Base-by-base conservation (phyloP, 2,329 filamentous ascomycete species). In the Neonectria sp. region DNA sequence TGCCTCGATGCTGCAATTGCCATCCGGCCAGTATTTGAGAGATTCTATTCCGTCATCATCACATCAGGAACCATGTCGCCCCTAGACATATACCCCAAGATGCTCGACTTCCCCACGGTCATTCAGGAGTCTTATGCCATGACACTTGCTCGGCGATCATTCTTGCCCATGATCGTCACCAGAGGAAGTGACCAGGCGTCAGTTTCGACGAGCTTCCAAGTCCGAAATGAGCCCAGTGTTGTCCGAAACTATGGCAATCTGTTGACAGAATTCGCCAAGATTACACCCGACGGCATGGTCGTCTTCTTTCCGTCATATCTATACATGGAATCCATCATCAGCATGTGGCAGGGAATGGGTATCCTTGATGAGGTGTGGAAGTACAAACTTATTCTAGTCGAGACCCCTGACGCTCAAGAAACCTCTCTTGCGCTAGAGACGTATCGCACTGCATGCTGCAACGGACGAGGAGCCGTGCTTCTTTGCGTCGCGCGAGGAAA, bases 261-360 rank as follows among this genome's bases (percentile, higher is more conserved):
- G 2, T 85, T 99, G 35, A 96, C 95, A 8, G 96, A 99, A 79
- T 98, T 99, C 79, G 93, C 95, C 60, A 97, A 95, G 80, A 91
- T 98, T 71, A 99, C 96, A 0, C 97, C 96, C 0, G 96, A 99
- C 76, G 96, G 96, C 35, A 91, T 99, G 81, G 96, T 99, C n/a
- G 96, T 99, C 45, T 99, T 99, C 86, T 99, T 99, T 79, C 97
- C 96, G 0, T 97, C 95, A 0, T 99, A 99, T 76, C 88, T 99
- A 2, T 99, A 99, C 83, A 98, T 99, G 96, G 96, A 99, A 79
- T 96, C 93, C 59, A 98, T 98, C 79, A 98, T 99, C 79, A 95
- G 93, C 79, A 97, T 97, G 91, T 99, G 96, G 96, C 96, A 99
- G 80, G 95, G 94, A 62, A 98, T 98, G 95, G 95, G 95, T 29